phyloP scores from a whole-genome alignment of 2,329 filamentous ascomycete species.

The Epichloe gansuensis region DNA sequence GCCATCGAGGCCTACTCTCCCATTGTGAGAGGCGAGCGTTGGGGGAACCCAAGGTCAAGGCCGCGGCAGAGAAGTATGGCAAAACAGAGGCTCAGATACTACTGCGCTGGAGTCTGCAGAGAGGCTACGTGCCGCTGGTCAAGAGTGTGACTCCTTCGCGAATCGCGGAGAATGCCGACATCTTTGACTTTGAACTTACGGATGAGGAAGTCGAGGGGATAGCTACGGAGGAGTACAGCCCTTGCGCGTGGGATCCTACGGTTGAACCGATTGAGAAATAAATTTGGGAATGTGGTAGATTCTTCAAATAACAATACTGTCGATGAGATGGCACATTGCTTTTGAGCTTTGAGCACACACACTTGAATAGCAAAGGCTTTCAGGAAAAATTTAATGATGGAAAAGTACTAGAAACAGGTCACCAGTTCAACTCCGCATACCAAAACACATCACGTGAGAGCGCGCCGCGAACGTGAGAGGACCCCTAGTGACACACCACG shows the following conservation, averaged over 20 bases:
- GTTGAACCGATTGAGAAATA: constrained; percentile 32
- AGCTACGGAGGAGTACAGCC: constrained; percentile 39
- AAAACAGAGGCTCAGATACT: constrained; percentile 68
- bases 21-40: constrained; percentile 54
- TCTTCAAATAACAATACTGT: too few species aligned
- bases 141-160: constrained; percentile 60
- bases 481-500: background rate
- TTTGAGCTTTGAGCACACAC: too few species aligned
- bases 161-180: constrained; percentile 49
- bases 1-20: constrained; percentile 53
- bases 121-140: constrained; percentile 59
- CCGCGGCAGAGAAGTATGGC: constrained; percentile 57
- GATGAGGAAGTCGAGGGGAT: constrained; percentile 39
- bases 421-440: too few species aligned
- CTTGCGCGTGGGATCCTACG: constrained; percentile 45
- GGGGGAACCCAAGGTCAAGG: constrained; percentile 54
- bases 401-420: too few species aligned
- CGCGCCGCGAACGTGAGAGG: background rate
- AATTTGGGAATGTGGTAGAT: too few species aligned
- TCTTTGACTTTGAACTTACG: constrained; percentile 44
- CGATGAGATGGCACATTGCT: too few species aligned
- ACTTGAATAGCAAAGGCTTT: too few species aligned
- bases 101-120: constrained; percentile 72
- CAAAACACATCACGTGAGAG: background rate
- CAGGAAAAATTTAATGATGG: too few species aligned